Conservation (phyloP, 495 filamentous ascomycete genomes). For the Neurospora sp. region DNA sequence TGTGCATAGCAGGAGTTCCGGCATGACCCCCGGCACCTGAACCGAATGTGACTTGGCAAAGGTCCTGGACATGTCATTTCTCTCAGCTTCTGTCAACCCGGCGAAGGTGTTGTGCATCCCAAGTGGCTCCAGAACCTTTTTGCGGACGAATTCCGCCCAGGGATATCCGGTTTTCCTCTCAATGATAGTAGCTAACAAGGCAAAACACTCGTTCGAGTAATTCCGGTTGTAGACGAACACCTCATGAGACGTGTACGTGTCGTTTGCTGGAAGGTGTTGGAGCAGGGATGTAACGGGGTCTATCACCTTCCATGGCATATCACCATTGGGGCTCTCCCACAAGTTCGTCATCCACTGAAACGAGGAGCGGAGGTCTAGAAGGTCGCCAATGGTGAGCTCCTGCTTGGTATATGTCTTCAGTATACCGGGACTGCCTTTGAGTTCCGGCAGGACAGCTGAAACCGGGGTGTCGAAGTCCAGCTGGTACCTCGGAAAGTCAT, state of each 20-base stretch:
- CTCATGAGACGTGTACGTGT: not conserved
- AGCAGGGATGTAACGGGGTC: slow-evolving; percentile 4
- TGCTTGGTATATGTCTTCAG: not conserved
- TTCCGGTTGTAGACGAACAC: slow-evolving; percentile 4
- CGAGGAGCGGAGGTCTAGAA: slow-evolving; percentile 11
- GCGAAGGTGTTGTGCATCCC: slow-evolving; percentile 4
- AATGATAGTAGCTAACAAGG: slow-evolving; percentile 4
- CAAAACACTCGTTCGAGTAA: slow-evolving; percentile 15
- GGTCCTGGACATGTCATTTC: not conserved
- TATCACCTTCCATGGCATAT: slow-evolving; percentile 3
- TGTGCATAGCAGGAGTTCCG: not conserved
- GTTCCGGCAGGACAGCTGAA: slow-evolving; percentile 1
- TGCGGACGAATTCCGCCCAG: slow-evolving; percentile 1
- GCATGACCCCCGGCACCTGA: not conserved
- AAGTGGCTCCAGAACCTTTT: slow-evolving; percentile 6
- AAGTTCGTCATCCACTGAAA: slow-evolving; percentile 8
- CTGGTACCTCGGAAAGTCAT: slow-evolving; percentile 12
- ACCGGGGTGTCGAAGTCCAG: slow-evolving; percentile 11
- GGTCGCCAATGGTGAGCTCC: slow-evolving; percentile 8
- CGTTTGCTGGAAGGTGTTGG: not conserved
- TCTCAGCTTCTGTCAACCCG: not conserved
- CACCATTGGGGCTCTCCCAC: slow-evolving; percentile 12
- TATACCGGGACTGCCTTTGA: not conserved
- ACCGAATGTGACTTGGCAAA: slow-evolving; percentile 4
- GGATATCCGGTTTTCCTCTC: not conserved